phyloP scores from a whole-genome alignment of 495 filamentous ascomycete genomes.

The Letharia lupina region DNA sequence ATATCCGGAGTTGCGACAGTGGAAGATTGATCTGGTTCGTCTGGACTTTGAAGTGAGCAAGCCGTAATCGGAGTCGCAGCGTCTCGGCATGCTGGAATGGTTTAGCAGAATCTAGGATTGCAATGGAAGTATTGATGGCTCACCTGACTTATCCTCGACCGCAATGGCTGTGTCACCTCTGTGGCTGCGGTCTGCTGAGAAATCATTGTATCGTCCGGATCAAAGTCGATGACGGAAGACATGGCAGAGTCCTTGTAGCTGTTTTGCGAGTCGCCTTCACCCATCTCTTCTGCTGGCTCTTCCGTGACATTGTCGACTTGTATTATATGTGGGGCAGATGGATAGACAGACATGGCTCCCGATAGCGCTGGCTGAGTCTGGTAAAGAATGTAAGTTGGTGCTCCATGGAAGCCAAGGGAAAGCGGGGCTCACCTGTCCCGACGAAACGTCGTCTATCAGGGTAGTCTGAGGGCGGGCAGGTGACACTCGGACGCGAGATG shows the following conservation, averaged over 20 bases:
- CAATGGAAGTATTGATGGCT: background rate
- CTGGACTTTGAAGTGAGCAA: conserved; percentile 45
- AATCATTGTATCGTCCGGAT: conserved; percentile 23
- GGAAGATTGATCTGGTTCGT: conserved; percentile 42
- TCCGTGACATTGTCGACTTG: background rate
- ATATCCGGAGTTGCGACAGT: conserved; percentile 33
- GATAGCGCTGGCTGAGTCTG: background rate
- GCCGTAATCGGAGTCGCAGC: conserved; percentile 39
- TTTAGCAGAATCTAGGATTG: conserved; percentile 1
- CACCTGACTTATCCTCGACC: conserved; percentile 14
- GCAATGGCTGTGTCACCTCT: conserved; percentile 21
- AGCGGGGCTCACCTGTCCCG: conserved; percentile 7
- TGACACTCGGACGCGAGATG: conserved; percentile 11
- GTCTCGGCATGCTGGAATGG: conserved; percentile 29
- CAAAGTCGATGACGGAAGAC: conserved; percentile 16
- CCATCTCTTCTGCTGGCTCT: conserved; percentile 5
- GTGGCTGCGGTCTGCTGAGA: conserved; percentile 27
- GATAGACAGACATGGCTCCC: background rate
- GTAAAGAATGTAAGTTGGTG: background rate
- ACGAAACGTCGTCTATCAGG: background rate
- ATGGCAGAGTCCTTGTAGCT: conserved; percentile 19
- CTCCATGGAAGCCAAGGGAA: background rate
- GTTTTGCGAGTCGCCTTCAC: conserved; percentile 19
- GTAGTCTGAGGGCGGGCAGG: conserved; percentile 10
- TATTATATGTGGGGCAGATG: background rate